Conservation (phyloP, 2,329 filamentous ascomycete species). For the Colletotrichum nymphaeae region DNA sequence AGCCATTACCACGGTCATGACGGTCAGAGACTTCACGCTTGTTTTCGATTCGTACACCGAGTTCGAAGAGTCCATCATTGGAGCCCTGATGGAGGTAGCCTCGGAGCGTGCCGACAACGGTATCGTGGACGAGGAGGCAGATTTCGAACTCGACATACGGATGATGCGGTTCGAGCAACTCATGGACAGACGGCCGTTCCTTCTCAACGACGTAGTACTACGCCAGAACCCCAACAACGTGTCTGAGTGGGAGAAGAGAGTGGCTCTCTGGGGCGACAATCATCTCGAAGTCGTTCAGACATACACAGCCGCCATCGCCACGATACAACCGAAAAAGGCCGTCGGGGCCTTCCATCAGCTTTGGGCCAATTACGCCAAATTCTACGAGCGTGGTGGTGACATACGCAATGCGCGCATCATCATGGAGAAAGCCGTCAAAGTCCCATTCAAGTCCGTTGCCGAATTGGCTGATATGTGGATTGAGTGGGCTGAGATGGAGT, state of each 20-base stretch:
- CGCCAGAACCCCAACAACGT: slow-evolving; percentile 98
- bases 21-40: slow-evolving; percentile 94
- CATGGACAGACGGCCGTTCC: slow-evolving; percentile 95
- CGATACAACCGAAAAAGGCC: slow-evolving; percentile 94
- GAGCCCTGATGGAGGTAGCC: slow-evolving; percentile 89
- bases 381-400: slow-evolving; percentile 92
- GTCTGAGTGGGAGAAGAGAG: slow-evolving; percentile 95
- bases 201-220: slow-evolving; percentile 94
- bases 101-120: slow-evolving; percentile 83
- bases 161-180: slow-evolving; percentile 99
- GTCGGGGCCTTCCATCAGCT: slow-evolving; percentile 93
- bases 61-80: slow-evolving; percentile 96
- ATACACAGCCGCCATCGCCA: slow-evolving; percentile 92
- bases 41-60: slow-evolving; percentile 97
- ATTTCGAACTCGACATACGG: slow-evolving; percentile 93
- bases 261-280: slow-evolving; percentile 96
- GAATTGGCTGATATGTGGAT: slow-evolving; percentile 99
- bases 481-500: slow-evolving; percentile 98
- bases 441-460: slow-evolving; percentile 96
- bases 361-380: slow-evolving; percentile 96
- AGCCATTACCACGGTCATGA: slow-evolving; percentile 98
- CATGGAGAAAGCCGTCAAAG: slow-evolving; percentile 97
- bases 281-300: slow-evolving; percentile 91
- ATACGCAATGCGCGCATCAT: slow-evolving; percentile 88
- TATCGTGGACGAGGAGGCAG: slow-evolving; percentile 81